phyloP scores from a whole-genome alignment of 495 filamentous ascomycete species.

The Cladorrhinum samala region DNA sequence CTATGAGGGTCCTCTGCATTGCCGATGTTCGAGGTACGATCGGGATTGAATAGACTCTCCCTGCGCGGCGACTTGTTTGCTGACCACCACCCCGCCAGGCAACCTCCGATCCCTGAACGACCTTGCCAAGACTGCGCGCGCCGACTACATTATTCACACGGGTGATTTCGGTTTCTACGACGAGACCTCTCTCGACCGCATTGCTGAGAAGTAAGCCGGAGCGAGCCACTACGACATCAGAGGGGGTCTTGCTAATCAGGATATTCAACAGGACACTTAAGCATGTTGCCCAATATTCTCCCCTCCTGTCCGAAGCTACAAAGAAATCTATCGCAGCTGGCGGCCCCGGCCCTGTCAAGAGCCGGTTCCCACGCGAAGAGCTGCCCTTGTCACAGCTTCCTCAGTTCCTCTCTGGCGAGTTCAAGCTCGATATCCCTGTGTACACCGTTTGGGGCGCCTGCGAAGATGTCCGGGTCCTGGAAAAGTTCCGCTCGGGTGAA shows the following conservation, averaged over 20 bases:
- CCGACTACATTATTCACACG: constrained; percentile 95
- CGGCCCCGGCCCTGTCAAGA: constrained; percentile 63
- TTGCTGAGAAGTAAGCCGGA: constrained; percentile 89
- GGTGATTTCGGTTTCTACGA: constrained; percentile 99
- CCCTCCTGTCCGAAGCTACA: constrained; percentile 76
- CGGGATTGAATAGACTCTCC: background rate
- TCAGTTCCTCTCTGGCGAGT: constrained; percentile 79
- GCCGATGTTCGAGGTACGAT: constrained; percentile 91
- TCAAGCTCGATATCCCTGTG: constrained; percentile 90
- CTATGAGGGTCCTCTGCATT: constrained; percentile 84
- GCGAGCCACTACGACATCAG: background rate
- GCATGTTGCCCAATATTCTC: constrained; percentile 98
- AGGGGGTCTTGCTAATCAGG: constrained; percentile 14
- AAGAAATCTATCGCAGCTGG: constrained; percentile 73
- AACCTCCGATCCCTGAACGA: constrained; percentile 95
- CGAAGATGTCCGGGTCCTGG: constrained; percentile 94
- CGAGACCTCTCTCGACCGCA: constrained; percentile 87
- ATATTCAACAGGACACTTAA: constrained; percentile 72
- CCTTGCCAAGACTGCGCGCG: constrained; percentile 83
- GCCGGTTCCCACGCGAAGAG: constrained; percentile 67
- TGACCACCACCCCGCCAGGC: constrained; percentile 47
- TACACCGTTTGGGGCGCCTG: constrained; percentile 99
- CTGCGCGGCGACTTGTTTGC: constrained; percentile 3
- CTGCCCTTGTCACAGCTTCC: constrained; percentile 93
- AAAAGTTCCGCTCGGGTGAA: constrained; percentile 96